Base-by-base conservation (phyloP, 176 grass and related monocot genomes). In the Rhynchospora tenuis region DNA sequence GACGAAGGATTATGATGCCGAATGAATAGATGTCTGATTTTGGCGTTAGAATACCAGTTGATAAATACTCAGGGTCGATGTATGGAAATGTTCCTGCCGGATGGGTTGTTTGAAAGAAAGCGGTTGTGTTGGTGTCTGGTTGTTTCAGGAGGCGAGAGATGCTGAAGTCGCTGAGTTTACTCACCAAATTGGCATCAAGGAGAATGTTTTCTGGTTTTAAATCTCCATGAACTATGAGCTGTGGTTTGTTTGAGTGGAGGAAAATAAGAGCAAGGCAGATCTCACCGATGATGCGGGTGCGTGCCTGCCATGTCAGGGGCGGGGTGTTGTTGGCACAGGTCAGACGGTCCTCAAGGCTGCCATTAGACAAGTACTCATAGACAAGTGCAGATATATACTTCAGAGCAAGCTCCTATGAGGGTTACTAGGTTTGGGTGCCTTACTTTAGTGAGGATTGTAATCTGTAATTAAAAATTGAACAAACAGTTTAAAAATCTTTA, bases 361-460 rank as follows among this genome's bases (percentile, higher is more conserved):
- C 85, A 64, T 92, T 92, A n/a, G 90, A 73, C 22, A 89, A 68
- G 65, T 87, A 89, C 85, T 92, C 90, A 1, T 92, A 92, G 26
- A 87, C 61, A 9, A 92, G 87, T n/a, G 85, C 85, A 11, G 82
- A 83, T 14, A 11, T 77, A 83, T 14, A 59, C 76, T 85, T 89
- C 85, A 0, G 67, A 28, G 45, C 87, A 87, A 23, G 78, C 82
- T 80, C 87, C 85, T 4, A 86, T 89, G 22, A 91, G 84, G 4
- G 81, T 91, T 23, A 91, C 87, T 76, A 91, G 56, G 84, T 91
- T 91, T 81, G 87, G 90, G 81, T 91, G 87, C 65, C 87, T 84
- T 12, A 89, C 80, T 86, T 78, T 86, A 83, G 82, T 89, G 26
- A 92, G 85, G 68, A 89, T 70, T 14, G 46, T 64, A 33, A 92